Conservation (phyloP, 2,329 filamentous ascomycete genomes). For the Sporothrix inflata region DNA sequence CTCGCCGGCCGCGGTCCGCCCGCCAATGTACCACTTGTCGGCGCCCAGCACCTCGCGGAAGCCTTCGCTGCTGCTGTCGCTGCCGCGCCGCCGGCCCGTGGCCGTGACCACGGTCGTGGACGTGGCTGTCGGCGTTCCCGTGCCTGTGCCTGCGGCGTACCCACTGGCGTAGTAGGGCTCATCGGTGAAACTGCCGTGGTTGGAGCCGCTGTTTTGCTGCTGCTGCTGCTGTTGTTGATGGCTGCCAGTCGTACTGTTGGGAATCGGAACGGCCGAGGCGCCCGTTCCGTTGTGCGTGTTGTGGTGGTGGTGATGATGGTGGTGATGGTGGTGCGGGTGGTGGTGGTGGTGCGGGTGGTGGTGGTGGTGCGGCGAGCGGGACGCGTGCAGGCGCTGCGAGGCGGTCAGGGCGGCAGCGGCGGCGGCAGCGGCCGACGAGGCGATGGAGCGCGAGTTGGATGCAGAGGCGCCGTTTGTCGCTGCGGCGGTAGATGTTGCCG, state of each 20-base stretch:
- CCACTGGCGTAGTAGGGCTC: slow-evolving; percentile 27
- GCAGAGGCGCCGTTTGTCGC: slow-evolving; percentile 14
- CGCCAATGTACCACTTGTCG: slow-evolving; percentile 83
- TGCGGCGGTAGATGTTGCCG: slow-evolving; percentile 25
- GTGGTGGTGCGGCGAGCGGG: slow-evolving; percentile 25
- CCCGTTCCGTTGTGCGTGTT: not conserved
- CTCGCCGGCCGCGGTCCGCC: slow-evolving; percentile 74
- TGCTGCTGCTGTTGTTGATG: slow-evolving; percentile 18
- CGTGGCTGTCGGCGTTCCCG: slow-evolving; percentile 31
- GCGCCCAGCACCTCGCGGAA: slow-evolving; percentile 72
- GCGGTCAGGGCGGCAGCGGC: slow-evolving; percentile 33
- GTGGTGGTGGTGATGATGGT: slow-evolving; percentile 18
- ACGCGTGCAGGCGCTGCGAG: slow-evolving; percentile 31
- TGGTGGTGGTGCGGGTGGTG: slow-evolving; percentile 30
- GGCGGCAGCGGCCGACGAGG: slow-evolving; percentile 31
- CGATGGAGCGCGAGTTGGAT: slow-evolving; percentile 24
- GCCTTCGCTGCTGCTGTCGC: slow-evolving; percentile 74
- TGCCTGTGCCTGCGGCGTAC: not conserved
- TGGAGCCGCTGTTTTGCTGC: slow-evolving; percentile 31
- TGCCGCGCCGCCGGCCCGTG: slow-evolving; percentile 61
- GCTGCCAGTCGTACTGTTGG: not conserved
- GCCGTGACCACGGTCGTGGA: not conserved
- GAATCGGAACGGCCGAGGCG: slow-evolving; percentile 1
- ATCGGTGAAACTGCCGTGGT: slow-evolving; percentile 18
- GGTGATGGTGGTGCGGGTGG: slow-evolving; percentile 28